Evolutionary conservation across 2,329 filamentous ascomycete species (phyloP), one percentile per base, ranked within the genome.

Genomic region (Fusarium fracticaudum): DNA sequence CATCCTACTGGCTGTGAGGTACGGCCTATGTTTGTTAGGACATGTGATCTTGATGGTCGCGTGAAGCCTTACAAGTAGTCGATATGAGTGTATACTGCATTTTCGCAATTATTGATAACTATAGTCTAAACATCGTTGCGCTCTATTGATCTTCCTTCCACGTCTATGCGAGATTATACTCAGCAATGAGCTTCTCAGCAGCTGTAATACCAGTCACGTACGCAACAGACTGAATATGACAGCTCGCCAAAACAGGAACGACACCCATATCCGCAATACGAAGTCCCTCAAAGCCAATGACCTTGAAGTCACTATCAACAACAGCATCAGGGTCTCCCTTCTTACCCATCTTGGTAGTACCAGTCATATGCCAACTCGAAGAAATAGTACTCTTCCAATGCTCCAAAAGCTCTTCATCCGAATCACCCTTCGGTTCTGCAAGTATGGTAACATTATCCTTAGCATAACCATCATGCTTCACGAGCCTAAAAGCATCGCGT

Each of bases 301-400:
- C 31, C 41, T 65, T 65, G 9, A 77, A 77, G 18, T 76, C 55
- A 11, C 17, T 69, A n/a, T 90, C 87, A 12, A 90, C 87, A 35
- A 83, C 86, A 2, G 86, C 84, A 40, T 84, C 82, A 0, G 66
- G 62, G 13, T 86, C 85, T 4, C 78, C 83, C 0, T 64, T 44
- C 69, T 80, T 84, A 0, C 89, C 89, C 89, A 91, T 91, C 77
- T 86, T 87, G 12, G 84, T 84, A 0, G 89, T 91, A 0, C 88
- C 87, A 2, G 83, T 87, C 86, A 86, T 90, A 77, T 88, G 89
- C 86, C 85, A 90, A 64, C 82, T 87, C 6, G 84, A 87, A 37
- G 79, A 82, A 24, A 84, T 80, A 31, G 79, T 85, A 35, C 85
- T 78, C 60, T 79, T 81, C 84, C 84, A 89, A 73, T 84, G 82